A percentile compares a stretch with the other conserved stretches of the same genome.
Evolutionary conservation across 2,329 filamentous ascomycete species (phyloP).

Genomic region (Ceratocystis harringtonii): DNA sequence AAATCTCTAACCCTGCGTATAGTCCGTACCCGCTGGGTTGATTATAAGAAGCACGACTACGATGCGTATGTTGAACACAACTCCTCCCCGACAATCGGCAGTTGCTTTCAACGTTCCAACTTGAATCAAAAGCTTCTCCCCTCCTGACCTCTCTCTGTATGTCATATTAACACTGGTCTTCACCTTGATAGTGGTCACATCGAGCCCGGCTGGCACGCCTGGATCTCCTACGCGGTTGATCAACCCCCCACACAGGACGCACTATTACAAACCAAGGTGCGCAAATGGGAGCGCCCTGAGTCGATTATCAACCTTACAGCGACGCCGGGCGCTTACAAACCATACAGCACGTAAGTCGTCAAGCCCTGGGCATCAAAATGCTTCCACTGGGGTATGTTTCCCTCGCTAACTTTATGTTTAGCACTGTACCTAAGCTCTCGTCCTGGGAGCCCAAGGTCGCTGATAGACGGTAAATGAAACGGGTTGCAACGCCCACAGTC

Average conservation of each 20-base stretch:
- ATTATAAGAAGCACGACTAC: constrained; percentile 80
- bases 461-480: constrained; percentile 19
- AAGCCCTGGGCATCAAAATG: neutral
- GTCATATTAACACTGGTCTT: too few relatives aligned
- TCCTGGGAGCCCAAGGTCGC: constrained; percentile 34
- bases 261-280: constrained; percentile 48
- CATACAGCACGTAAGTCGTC: constrained; percentile 77
- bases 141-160: neutral
- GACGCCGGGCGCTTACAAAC: constrained; percentile 68
- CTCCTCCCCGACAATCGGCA: neutral
- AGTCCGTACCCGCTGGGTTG: constrained; percentile 95
- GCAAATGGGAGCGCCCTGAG: constrained; percentile 61
- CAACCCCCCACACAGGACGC: constrained; percentile 67
- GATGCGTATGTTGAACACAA: constrained; percentile 34
- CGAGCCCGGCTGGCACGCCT: constrained; percentile 94
- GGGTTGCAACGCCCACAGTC: neutral
- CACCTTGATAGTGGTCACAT: constrained; percentile 45
- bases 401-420: constrained; percentile 20
- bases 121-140: neutral
- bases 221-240: constrained; percentile 90
- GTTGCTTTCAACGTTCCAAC: too few relatives aligned
- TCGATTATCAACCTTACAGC: constrained; percentile 61
- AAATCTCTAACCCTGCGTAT: constrained; percentile 8
- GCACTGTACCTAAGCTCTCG: constrained; percentile 38
- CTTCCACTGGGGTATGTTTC: neutral